Conservation (phyloP, 495 filamentous ascomycete species). For the Penicillium turbatum region DNA sequence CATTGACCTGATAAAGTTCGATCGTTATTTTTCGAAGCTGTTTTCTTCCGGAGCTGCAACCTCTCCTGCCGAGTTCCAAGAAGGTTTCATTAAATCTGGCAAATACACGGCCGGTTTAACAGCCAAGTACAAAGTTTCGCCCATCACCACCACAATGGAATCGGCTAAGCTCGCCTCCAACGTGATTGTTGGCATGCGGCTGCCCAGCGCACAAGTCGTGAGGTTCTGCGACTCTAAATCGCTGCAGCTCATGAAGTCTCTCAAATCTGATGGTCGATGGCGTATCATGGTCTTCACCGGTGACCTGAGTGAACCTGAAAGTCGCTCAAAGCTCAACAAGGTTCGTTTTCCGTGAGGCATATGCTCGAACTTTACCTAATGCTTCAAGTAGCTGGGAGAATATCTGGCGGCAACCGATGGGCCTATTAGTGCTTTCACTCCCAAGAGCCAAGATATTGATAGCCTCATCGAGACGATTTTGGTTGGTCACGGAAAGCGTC, state of each 20-base stretch:
- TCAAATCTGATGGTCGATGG: constrained; percentile 59
- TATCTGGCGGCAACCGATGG: constrained; percentile 35
- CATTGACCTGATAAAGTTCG: constrained; percentile 69
- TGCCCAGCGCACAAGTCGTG: constrained; percentile 57
- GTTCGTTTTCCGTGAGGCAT: constrained; percentile 29
- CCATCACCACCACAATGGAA: constrained; percentile 36
- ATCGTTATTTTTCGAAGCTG: constrained; percentile 58
- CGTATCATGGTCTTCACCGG: constrained; percentile 54
- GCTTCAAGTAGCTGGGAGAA: constrained; percentile 28
- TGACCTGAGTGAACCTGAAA: constrained; percentile 44
- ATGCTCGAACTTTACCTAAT: background rate
- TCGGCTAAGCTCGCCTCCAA: constrained; percentile 39
- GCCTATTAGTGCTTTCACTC: constrained; percentile 44
- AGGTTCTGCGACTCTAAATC: constrained; percentile 57
- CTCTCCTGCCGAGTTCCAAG: constrained; percentile 44
- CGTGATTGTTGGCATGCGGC: constrained; percentile 51
- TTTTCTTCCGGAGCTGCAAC: constrained; percentile 48
- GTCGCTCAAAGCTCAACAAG: constrained; percentile 34
- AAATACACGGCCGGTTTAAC: constrained; percentile 63
- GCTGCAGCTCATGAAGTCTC: constrained; percentile 44
- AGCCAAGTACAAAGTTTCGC: constrained; percentile 51
- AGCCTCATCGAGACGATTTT: constrained; percentile 58
- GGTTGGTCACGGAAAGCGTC: constrained; percentile 50
- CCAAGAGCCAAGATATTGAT: constrained; percentile 43
- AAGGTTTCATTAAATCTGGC: constrained; percentile 56